Evolutionary conservation across 2,329 filamentous ascomycete species (phyloP).

Genomic region (Tolypocladium tundrense): DNA sequence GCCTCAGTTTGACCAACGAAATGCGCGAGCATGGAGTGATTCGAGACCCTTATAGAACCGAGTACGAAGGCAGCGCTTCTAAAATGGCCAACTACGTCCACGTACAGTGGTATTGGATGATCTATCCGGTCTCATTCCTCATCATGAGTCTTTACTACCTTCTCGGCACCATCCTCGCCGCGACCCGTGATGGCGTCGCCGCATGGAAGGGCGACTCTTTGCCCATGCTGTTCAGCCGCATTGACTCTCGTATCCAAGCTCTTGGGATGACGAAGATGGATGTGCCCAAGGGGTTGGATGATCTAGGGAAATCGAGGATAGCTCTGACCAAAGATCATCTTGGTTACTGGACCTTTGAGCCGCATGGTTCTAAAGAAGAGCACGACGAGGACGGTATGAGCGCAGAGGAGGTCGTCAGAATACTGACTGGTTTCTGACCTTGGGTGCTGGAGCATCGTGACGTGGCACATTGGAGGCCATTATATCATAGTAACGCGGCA

Average conservation of each 20-base stretch:
- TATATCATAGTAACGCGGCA: not conserved
- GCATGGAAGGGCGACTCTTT: slow-evolving; percentile 27
- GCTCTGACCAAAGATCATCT: slow-evolving; percentile 21
- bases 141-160: slow-evolving; percentile 23
- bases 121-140: slow-evolving; percentile 24
- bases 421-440: not conserved
- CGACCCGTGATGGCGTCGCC: slow-evolving; percentile 22
- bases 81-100: slow-evolving; percentile 19
- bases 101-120: slow-evolving; percentile 25
- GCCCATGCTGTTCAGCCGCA: slow-evolving; percentile 27
- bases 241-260: slow-evolving; percentile 21
- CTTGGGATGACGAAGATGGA: slow-evolving; percentile 23
- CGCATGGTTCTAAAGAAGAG: not conserved
- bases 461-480: not conserved
- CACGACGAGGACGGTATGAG: not conserved
- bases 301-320: slow-evolving; percentile 21
- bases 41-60: slow-evolving; percentile 3
- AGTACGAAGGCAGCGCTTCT: slow-evolving; percentile 18
- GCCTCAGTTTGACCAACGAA: slow-evolving; percentile 24
- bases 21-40: slow-evolving; percentile 20
- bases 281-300: slow-evolving; percentile 21
- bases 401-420: not conserved
- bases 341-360: slow-evolving; percentile 26
- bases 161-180: slow-evolving; percentile 22
- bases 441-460: not conserved